Base-by-base conservation (phyloP, 345 rosid species). In the Murraya paniculata region DNA sequence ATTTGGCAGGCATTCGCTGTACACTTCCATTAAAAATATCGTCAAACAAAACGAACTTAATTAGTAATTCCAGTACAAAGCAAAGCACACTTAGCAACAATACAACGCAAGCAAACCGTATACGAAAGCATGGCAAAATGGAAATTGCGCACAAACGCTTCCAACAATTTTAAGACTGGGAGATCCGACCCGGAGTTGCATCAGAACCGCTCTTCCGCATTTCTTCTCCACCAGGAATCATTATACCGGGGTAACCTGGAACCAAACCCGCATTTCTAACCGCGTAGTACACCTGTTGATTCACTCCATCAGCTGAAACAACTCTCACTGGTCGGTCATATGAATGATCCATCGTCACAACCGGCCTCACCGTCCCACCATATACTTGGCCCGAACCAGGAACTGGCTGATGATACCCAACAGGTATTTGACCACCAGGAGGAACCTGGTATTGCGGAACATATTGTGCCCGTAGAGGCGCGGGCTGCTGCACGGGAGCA, bases 271-370 rank as follows among this genome's bases (percentile, higher is more conserved):
- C 79, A 77, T 84, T 76, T 58, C 88, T 82, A 77, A 88, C 83
- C 64, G 94, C 98, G 31, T 93, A 91, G 81, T 88, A 93, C 19
- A 87, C 86, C 56, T 77, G 92, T 56, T 86, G 94, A 75, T 82
- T 90, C 69, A 83, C 71, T 50, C 89, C 89, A 14, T 91, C 97
- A n/a, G 45, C 7, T 22, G 85, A 80, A 68, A 72, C 85, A 30
- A 79, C 64, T 41, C 89, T 82, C 21, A 65, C 65, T 3, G 78
- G 8, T 6, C 21, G 79, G 1, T 84, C 90, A 64, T 86, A 83
- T 4, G 78, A 81, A 45, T 89, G 88, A 58, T 91, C 90, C 81
- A 84, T 13, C 9, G 80, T 50, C 64, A 86, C 75, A 60, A 82
- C 80, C 4, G 91, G 88, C 76, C 93, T 88, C 73, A 85, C 69